Evolutionary conservation across 2,329 filamentous ascomycete genomes (phyloP), one percentile per base, ranked within the genome.

Genomic region (Cercospora canescens): DNA sequence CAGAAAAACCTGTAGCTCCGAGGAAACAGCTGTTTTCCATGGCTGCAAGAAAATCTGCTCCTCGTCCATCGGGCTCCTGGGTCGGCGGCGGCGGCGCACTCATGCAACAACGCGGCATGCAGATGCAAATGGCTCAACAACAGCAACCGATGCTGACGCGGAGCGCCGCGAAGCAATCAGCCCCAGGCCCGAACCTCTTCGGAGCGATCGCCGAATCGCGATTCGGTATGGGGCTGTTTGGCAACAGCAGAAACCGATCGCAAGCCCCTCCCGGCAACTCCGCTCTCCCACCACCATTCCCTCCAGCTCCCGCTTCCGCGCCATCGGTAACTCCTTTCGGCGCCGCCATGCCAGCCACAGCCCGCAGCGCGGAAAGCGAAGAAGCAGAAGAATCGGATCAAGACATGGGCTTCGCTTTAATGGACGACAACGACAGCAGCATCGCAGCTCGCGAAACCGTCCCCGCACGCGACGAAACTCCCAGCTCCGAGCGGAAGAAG

Each of bases 321-420:
- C 2, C 2, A 14, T 54, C n/a, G 50, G 18, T 14, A 34, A 35
- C 37, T 14, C 8, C 24, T n/a, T 30, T n/a, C 6, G 56, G 32
- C 30, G 56, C 34, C 18, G 39, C 21, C 41, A 26, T 16, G 21
- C 21, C n/a, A n/a, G n/a, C n/a, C n/a, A n/a, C n/a, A n/a, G n/a
- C n/a, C n/a, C n/a, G n/a, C 12, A 34, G 12, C 7, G 56, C 21
- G 6, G 30, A 62, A 12, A n/a, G n/a, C n/a, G 64, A 66, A 30
- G 61, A 60, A 34, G 34, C 24, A 18, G 66, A 68, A 48, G 69
- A 71, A 4, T 58, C 37, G 2, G 68, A 67, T 4, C 56, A 64
- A 18, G 65, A 71, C 50, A 72, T 71, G 70, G 71, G 67, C 11
- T 72, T 58, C 50, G 68, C 56, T 1, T 52, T 72, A 4, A 65